Conservation (phyloP, 1,139 yeast species). For the Meyerozyma guilliermondii region DNA sequence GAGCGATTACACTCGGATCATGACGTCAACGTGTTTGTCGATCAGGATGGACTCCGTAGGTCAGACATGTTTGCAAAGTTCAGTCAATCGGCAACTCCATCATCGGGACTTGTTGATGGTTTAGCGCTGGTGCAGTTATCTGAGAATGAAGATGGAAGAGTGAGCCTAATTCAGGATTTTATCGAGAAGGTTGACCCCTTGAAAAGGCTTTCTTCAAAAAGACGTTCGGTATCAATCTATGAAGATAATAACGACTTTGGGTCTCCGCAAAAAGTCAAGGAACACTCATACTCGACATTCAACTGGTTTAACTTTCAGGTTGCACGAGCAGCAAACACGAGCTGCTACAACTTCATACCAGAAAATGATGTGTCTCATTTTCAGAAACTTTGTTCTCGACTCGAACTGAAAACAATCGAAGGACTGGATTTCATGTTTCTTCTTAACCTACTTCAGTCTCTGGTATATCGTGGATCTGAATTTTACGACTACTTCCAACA, state of each 20-base stretch:
- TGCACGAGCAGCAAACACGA: conserved; percentile 15
- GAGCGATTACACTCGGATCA: not conserved
- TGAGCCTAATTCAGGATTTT: conserved; percentile 21
- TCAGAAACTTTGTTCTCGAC: conserved; percentile 14
- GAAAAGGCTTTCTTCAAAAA: conserved; percentile 27
- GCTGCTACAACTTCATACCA: conserved; percentile 10
- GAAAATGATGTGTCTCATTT: conserved; percentile 14
- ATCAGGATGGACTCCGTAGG: conserved; percentile 2
- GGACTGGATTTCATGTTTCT: conserved; percentile 16
- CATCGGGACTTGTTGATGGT: conserved; percentile 27
- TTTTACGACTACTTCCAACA: conserved; percentile 20
- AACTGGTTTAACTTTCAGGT: conserved; percentile 41
- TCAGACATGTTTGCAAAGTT: conserved; percentile 17
- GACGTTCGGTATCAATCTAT: conserved; percentile 33
- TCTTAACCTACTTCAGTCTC: conserved; percentile 21
- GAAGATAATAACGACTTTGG: conserved; percentile 27
- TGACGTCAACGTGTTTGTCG: conserved; percentile 11
- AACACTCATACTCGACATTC: conserved; percentile 28
- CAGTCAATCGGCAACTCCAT: conserved; percentile 13
- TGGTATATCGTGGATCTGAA: conserved; percentile 16
- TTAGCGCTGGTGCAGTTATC: conserved; percentile 37
- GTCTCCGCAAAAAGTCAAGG: conserved; percentile 30
- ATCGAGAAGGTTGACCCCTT: conserved; percentile 43
- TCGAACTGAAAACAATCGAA: conserved; percentile 9
- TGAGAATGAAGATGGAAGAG: conserved; percentile 10